A percentile compares a stretch with the other conserved stretches of the same genome.
Evolutionary conservation across 2,329 filamentous ascomycete species (phyloP).

Genomic region (Chaetomium strumarium): DNA sequence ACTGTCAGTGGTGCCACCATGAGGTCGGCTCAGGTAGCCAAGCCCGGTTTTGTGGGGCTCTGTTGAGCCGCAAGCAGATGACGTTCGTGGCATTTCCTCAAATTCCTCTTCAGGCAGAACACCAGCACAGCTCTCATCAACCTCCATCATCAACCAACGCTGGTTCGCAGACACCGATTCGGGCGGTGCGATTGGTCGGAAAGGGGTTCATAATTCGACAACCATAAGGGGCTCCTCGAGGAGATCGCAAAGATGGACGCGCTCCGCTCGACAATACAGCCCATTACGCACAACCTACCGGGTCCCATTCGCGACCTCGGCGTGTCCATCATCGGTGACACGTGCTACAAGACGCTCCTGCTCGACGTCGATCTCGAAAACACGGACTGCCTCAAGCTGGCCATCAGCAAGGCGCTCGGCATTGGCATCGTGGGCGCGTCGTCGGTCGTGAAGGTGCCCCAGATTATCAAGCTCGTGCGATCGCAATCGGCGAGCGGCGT

Average conservation of each 20-base stretch:
- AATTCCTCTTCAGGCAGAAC: neutral
- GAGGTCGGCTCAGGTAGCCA: no score
- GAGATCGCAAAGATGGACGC: conserved; percentile 48
- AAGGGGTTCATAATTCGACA: neutral
- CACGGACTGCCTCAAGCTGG: conserved; percentile 77
- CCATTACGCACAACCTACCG: conserved; percentile 69
- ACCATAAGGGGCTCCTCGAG: neutral
- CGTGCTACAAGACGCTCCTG: conserved; percentile 81
- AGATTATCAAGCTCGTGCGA: conserved; percentile 85
- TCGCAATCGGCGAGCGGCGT: conserved; percentile 78
- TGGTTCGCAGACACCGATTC: neutral
- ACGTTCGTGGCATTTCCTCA: conserved; percentile 5
- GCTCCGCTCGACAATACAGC: conserved; percentile 56
- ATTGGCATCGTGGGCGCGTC: conserved; percentile 89
- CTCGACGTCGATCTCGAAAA: conserved; percentile 77
- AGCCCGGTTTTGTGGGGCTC: conserved; percentile 1
- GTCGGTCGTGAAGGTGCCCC: conserved; percentile 90
- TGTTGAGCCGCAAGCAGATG: conserved; percentile 3
- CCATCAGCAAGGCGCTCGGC: conserved; percentile 85
- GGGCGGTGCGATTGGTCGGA: no score
- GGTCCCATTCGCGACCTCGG: conserved; percentile 67
- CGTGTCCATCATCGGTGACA: conserved; percentile 70
- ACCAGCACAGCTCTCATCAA: neutral
- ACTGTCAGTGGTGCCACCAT: no score
- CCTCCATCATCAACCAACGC: neutral